Evolutionary conservation across 371 early-diverging fungal species (phyloP), one percentile per base, ranked within the genome.

Genomic region (Basidiobolus meristosporus): DNA sequence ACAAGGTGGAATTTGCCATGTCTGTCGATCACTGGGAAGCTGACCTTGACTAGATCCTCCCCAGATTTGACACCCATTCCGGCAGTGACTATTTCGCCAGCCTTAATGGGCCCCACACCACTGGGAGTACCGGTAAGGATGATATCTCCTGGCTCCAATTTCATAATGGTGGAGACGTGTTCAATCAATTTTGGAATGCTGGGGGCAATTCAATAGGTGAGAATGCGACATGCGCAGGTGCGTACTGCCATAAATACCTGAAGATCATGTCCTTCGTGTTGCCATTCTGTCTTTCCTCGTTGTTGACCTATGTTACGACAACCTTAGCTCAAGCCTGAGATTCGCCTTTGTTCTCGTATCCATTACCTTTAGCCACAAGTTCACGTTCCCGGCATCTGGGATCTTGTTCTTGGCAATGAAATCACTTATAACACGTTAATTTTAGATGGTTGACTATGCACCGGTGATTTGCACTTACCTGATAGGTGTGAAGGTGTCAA

Each of bases 401-500:
- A 91, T 71, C 16, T 53, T 45, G 9, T 55, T 60, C 43, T 76
- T 80, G n/a, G 77, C 71, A 35, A 92, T 80, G 43, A 90, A 82
- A 10, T 74, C 70, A 30, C 87, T 73, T 45, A 1, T 29, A 19
- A 7, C 1, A 20, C 33, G 26, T 19, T 40, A 20, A 46, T 32
- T 20, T 18, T 29, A 28, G 7, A 28, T 19, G 11, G 4, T 23
- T 23, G 4, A 33, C 30, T 43, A 26, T 37, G 7, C 14, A 28
- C 28, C 29, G 7, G 36, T 12, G 9, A 17, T 26, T n/a, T 15
- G 20, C 21, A 30, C 29, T 39, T 50, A 72, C 71, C 75, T 77
- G 35, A 92, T 64, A 12, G 96, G 92, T 12, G 88, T 80, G 50
- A 95, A 96, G 0, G 90, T 86, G 48, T 96, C 96, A 47, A 74